Conservation (phyloP, 2,329 filamentous ascomycete species). For the Botryotinia narcissicola region DNA sequence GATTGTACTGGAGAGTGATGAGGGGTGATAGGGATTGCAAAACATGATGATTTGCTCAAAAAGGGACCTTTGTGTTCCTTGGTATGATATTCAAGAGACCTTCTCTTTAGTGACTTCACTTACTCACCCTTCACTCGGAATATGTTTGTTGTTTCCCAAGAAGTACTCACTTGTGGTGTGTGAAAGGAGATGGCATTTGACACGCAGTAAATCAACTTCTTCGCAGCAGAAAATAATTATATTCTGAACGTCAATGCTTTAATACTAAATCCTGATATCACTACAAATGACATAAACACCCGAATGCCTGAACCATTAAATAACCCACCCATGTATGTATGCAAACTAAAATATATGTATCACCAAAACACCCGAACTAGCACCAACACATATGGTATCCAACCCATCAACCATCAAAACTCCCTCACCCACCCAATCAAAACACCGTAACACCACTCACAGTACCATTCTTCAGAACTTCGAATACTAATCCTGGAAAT, state of each 20-base stretch:
- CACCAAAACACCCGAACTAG: not conserved
- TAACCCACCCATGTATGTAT: not conserved
- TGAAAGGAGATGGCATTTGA: not conserved
- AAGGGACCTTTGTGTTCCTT: not conserved
- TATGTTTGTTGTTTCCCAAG: not conserved
- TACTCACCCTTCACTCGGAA: not conserved
- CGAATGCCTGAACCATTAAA: not conserved
- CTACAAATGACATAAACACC: not conserved
- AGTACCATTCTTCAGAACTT: conserved; percentile 88
- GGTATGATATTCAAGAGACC: not conserved
- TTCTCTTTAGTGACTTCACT: not conserved
- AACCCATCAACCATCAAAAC: conserved; percentile 16
- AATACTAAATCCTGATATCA: conserved; percentile 3
- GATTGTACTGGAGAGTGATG: not conserved
- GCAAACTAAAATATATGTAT: conserved; percentile 1
- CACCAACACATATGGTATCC: conserved; percentile 2
- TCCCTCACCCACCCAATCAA: conserved; percentile 41
- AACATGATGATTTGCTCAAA: not conserved
- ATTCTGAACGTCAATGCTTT: not conserved
- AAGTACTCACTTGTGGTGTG: too few relatives aligned
- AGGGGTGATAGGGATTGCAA: not conserved
- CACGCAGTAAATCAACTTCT: not conserved
- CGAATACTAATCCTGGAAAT: conserved; percentile 91
- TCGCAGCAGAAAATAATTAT: not conserved
- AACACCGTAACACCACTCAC: conserved; percentile 90